phyloP scores from a whole-genome alignment of 106 monocot genomes.

The Dioscorea dumetorum region DNA sequence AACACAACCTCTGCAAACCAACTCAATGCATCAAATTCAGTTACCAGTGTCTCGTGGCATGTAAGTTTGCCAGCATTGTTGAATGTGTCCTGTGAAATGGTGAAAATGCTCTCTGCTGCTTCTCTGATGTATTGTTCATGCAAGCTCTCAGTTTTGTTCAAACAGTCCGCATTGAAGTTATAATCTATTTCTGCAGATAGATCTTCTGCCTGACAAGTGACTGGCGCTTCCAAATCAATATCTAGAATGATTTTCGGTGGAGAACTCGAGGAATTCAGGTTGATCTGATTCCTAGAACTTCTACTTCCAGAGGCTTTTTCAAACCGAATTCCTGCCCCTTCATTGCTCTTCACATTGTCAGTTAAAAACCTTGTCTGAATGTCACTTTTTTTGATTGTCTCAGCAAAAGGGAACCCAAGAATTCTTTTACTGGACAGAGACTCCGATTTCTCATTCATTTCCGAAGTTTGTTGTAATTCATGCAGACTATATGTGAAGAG shows the following conservation, averaged over 20 bases:
- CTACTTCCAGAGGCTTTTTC: no score
- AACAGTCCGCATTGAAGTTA: neutral
- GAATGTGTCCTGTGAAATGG: constrained; percentile 21
- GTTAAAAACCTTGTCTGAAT: neutral
- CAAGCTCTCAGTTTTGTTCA: neutral
- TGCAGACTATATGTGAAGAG: neutral
- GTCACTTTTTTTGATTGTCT: constrained; percentile 9
- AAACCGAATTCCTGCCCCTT: no score
- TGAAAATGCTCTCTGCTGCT: constrained; percentile 51
- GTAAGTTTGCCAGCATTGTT: neutral
- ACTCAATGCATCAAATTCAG: constrained; percentile 3
- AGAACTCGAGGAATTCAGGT: constrained; percentile 35
- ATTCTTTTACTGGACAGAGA: neutral
- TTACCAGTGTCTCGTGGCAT: neutral
- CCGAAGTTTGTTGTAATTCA: constrained; percentile 2
- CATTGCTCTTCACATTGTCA: neutral
- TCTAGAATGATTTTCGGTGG: constrained; percentile 3
- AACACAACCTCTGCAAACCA: constrained; percentile 25
- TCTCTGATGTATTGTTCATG: constrained; percentile 12
- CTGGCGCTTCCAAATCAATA: constrained; percentile 45
- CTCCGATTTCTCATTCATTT: constrained; percentile 2
- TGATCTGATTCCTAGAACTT: constrained; percentile 17
- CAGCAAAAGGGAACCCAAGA: constrained; percentile 10
- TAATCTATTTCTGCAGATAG: neutral
- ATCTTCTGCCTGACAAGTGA: neutral